phyloP scores from a whole-genome alignment of 768 basidiomycete genomes.

The Suillus alpinus region DNA sequence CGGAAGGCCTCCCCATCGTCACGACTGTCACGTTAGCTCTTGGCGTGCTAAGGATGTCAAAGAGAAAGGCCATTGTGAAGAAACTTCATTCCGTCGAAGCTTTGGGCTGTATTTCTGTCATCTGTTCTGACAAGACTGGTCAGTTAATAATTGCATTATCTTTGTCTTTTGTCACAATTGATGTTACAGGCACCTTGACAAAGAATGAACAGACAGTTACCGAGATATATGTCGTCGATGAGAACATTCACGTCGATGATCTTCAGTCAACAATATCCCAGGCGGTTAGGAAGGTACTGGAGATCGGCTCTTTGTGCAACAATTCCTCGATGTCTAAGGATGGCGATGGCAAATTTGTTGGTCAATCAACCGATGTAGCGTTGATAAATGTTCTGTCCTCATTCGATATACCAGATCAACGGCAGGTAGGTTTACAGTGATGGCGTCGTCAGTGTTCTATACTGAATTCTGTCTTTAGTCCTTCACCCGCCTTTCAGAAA shows the following conservation, averaged over 20 bases:
- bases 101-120: slow-evolving; percentile 92
- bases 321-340: slow-evolving; percentile 67
- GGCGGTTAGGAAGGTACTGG: slow-evolving; percentile 71
- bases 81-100: slow-evolving; percentile 95
- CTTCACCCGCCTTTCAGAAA: slow-evolving; percentile 73
- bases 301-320: slow-evolving; percentile 88
- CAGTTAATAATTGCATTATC: slow-evolving; percentile 11
- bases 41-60: slow-evolving; percentile 91
- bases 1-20: slow-evolving; percentile 94
- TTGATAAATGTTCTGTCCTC: slow-evolving; percentile 73
- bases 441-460: neutral
- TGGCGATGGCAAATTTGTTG: slow-evolving; percentile 72
- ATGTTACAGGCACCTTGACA: slow-evolving; percentile 71
- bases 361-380: slow-evolving; percentile 93
- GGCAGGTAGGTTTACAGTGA: slow-evolving; percentile 49
- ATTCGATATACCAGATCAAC: slow-evolving; percentile 67
- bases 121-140: slow-evolving; percentile 98
- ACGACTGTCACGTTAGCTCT: slow-evolving; percentile 96
- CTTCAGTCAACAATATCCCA: slow-evolving; percentile 48
- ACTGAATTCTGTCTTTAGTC: slow-evolving; percentile 36
- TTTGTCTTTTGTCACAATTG: neutral
- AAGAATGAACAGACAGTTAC: slow-evolving; percentile 96
- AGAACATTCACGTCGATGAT: slow-evolving; percentile 60
- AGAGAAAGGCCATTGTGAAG: slow-evolving; percentile 94
- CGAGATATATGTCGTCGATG: slow-evolving; percentile 85